Evolutionary conservation across 179 eudicot species (phyloP).

Genomic region (Camellia oleifera): DNA sequence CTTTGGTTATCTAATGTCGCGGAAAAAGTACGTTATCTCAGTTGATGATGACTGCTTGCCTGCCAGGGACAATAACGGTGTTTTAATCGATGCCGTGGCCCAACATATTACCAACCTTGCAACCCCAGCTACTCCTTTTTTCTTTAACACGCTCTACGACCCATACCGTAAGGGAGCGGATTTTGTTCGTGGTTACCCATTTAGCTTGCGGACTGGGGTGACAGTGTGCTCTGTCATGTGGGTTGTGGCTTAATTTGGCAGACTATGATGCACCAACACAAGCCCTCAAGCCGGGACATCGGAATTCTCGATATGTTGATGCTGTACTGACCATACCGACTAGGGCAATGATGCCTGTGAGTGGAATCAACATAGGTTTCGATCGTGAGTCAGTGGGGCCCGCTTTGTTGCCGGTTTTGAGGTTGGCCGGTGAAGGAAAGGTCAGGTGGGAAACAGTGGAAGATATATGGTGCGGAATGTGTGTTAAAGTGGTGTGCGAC

Average conservation of each 20-base stretch:
- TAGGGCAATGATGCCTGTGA: conserved; percentile 75
- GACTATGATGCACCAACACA: conserved; percentile 98
- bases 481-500: conserved; percentile 78
- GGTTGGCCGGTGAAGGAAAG: conserved; percentile 76
- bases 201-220: conserved; percentile 82
- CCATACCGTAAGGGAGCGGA: conserved; percentile 86
- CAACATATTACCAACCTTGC: conserved; percentile 82
- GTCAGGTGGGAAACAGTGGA: conserved; percentile 87
- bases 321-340: conserved; percentile 84
- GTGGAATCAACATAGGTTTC: conserved; percentile 83
- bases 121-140: conserved; percentile 91
- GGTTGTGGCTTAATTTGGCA: conserved; percentile 92
- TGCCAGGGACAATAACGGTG: conserved; percentile 71
- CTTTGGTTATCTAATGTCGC: conserved; percentile 85
- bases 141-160: conserved; percentile 95
- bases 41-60: conserved; percentile 93
- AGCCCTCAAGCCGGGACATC: conserved; percentile 72
- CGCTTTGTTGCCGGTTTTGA: conserved; percentile 81
- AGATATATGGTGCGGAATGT: conserved; percentile 85
- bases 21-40: conserved; percentile 76
- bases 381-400: conserved; percentile 86
- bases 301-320: conserved; percentile 79
- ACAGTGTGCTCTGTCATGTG: conserved; percentile 87
- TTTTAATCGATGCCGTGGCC: conserved; percentile 53
- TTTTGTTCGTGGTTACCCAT: conserved; percentile 98